A percentile compares a stretch with the other conserved stretches of the same genome.
These are phyloP conservation scores for Penicillium sp. DNA, from an alignment of 2,329 filamentous ascomycete genomes.

Conservation along the genomic window DNA sequence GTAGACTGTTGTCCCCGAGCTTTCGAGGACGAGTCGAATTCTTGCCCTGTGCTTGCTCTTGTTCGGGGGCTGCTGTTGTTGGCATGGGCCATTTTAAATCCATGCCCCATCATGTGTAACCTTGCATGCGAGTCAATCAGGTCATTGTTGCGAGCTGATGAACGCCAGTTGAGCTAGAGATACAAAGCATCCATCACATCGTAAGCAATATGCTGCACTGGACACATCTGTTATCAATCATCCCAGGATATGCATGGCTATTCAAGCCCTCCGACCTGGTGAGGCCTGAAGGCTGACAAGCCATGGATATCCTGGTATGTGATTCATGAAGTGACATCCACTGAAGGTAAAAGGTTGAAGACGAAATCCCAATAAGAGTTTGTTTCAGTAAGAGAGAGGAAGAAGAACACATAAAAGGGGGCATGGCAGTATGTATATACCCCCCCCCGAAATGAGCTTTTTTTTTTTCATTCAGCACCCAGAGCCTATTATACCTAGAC, in stretches of 20 bases:
- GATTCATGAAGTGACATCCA: neutral
- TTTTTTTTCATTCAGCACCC: neutral
- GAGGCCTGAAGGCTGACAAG: neutral
- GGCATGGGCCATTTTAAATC: neutral
- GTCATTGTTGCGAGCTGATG: neutral
- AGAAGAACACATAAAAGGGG: neutral
- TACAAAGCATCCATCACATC: neutral
- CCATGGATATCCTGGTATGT: neutral
- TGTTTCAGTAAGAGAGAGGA: neutral
- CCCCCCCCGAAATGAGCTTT: neutral
- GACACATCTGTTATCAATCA: neutral
- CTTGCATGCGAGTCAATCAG: neutral
- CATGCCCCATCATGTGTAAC: neutral
- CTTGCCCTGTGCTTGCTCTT: neutral
- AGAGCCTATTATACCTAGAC: neutral
- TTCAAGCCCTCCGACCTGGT: neutral
- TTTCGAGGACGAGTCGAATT: neutral
- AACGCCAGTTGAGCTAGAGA: neutral
- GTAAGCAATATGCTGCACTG: neutral
- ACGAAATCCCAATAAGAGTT: neutral
- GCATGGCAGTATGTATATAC: neutral
- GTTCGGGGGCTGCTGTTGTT: neutral
- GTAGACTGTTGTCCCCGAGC: neutral
- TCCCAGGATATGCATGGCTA: neutral
- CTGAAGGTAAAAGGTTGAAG: neutral